Percentiles rank a stretch among this genome's conserved stretches.
Evolutionary conservation across 805 yeast genomes (phyloP).

Genomic region (Lipomyces starkeyi): DNA sequence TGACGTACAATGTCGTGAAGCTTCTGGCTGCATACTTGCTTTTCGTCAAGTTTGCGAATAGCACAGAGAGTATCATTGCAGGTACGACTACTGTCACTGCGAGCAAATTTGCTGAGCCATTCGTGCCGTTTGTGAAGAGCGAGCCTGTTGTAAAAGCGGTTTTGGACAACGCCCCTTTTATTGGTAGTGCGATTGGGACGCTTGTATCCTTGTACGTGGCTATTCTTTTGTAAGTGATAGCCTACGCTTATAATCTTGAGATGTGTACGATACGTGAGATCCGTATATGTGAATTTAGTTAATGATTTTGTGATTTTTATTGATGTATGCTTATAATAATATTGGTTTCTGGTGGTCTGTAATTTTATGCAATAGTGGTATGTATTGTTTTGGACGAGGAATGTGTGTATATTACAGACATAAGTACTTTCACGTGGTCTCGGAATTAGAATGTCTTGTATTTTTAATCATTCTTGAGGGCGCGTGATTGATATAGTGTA

Average conservation of each 20-base stretch:
- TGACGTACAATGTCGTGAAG: slow-evolving; percentile 32
- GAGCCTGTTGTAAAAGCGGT: slow-evolving; percentile 38
- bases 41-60: slow-evolving; percentile 48
- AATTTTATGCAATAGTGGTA: background rate
- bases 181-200: slow-evolving; percentile 24
- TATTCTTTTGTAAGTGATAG: slow-evolving; percentile 16
- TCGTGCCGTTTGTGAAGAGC: slow-evolving; percentile 54
- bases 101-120: slow-evolving; percentile 26
- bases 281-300: background rate
- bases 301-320: slow-evolving; percentile 3
- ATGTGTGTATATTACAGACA: background rate
- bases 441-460: background rate
- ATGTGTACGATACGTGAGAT: slow-evolving; percentile 22
- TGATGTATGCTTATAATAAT: no score
- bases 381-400: background rate
- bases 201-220: slow-evolving; percentile 32
- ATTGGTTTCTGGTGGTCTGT: slow-evolving; percentile 4
- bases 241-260: background rate
- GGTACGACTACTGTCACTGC: slow-evolving; percentile 15
- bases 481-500: background rate
- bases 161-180: slow-evolving; percentile 29
- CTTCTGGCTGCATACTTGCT: slow-evolving; percentile 49
- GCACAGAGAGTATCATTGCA: slow-evolving; percentile 17
- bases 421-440: background rate
- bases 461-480: background rate